Evolutionary conservation across 1,284 basidiomycete genomes (phyloP).

Genomic region (Cutaneotrichosporon sp.): DNA sequence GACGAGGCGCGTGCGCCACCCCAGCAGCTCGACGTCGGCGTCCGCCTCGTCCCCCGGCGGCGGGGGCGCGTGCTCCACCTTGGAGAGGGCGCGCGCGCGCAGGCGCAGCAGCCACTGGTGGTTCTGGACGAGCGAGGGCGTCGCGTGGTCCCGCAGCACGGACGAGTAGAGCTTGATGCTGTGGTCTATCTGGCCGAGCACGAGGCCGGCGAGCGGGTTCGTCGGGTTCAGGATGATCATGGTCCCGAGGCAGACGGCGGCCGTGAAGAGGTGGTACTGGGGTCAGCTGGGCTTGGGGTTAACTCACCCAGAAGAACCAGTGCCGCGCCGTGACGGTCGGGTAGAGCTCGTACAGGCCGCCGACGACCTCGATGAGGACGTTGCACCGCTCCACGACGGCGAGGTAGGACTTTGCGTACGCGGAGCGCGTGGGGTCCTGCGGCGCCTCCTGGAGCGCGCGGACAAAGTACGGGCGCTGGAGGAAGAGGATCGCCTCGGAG

Average conservation of each 20-base stretch:
- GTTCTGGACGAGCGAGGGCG: constrained; percentile 30
- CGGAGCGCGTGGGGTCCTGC: constrained; percentile 27
- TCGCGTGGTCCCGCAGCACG: constrained; percentile 24
- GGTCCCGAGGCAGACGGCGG: constrained; percentile 37
- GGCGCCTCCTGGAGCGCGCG: constrained; percentile 31
- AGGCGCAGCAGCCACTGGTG: constrained; percentile 35
- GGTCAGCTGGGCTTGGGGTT: neutral
- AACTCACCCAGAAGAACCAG: constrained; percentile 42
- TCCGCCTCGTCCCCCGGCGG: constrained; percentile 14
- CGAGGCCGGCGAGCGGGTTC: constrained; percentile 25
- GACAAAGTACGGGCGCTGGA: constrained; percentile 40
- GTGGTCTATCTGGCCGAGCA: constrained; percentile 28
- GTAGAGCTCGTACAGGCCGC: constrained; percentile 30
- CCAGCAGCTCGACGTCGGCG: constrained; percentile 32
- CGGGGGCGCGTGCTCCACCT: constrained; percentile 19
- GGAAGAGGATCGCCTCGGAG: constrained; percentile 33
- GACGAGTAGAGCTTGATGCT: constrained; percentile 30
- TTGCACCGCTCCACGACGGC: constrained; percentile 39
- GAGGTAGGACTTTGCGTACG: constrained; percentile 34
- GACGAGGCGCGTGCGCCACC: constrained; percentile 39
- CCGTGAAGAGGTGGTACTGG: constrained; percentile 42
- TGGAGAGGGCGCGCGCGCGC: constrained; percentile 24
- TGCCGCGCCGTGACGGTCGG: constrained; percentile 35
- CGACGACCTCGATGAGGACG: constrained; percentile 35
- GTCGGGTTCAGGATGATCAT: constrained; percentile 28